Base-by-base conservation (phyloP, 2,329 filamentous ascomycete genomes). In the Penicillium sp. region DNA sequence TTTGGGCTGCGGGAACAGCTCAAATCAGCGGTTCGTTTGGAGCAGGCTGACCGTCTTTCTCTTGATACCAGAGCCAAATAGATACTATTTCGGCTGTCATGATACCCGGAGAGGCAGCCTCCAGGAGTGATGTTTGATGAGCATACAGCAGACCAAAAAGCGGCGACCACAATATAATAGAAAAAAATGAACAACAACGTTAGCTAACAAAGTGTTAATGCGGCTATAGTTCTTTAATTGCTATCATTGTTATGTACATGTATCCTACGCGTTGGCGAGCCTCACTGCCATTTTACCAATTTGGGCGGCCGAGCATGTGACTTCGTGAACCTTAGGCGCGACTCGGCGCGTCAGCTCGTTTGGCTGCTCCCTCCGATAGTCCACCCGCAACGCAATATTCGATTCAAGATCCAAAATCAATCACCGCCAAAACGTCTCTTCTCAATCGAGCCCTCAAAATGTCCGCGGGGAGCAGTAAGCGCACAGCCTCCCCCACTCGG, bases 21-120 rank as follows among this genome's bases (percentile, higher is more conserved):
- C 68, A 82, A 79, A 60, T 71, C 70, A 9, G 80, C 79, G 15
- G 78, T 86, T 21, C 79, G 82, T 47, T 64, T 87, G 59, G 74
- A 78, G 43, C 75, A 80, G 42, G 81, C 80, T 1, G 82, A 86
- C 67, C 74, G 84, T 45, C 68, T 86, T 45, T 74, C 79, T 24
- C 69, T 86, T 56, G 83, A 86, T 64, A 83, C 83, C 3, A 75
- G 83, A 51, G 80, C 84, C 36, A 84, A 80, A 66, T 81, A 75
- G 65, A 49, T 41, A 3, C 7, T 18, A 36, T 43, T 13, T 38
- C 38, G 48, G 57, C 52, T 58, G 54, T 56, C 57, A 52, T 53
- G 45, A 60, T 58, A 58, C 57, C 57, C 55, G 57, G 53, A 53
- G 58, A 58, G 58, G 48, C 55, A 60, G 53, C 55, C 55, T 60